phyloP scores from a whole-genome alignment of 176 grass and related monocot species.

The Bolboschoenus planiculmis region DNA sequence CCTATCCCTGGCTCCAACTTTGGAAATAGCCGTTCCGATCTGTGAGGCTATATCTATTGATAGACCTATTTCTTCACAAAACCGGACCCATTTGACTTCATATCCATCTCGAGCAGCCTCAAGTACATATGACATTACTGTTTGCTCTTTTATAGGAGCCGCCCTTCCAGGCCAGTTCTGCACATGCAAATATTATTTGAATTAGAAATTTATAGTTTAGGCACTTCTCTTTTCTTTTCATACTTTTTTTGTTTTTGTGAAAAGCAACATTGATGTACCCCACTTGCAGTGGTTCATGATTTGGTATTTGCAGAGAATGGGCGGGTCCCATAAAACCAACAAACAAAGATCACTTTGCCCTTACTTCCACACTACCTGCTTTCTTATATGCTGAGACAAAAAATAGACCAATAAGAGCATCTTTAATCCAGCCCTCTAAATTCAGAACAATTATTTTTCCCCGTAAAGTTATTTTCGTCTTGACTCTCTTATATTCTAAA shows the following conservation, averaged over 20 bases:
- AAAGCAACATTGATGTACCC: background rate
- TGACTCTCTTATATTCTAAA: no score
- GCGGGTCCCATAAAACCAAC: background rate
- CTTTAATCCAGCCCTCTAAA: background rate
- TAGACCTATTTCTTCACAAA: conserved; percentile 54
- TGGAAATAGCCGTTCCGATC: conserved; percentile 50
- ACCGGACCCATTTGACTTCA: conserved; percentile 76
- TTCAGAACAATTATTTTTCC: background rate
- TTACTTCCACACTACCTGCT: background rate
- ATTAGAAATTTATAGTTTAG: background rate
- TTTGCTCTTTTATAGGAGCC: conserved; percentile 76
- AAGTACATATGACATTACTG: conserved; percentile 70
- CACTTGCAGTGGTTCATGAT: background rate
- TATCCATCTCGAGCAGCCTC: conserved; percentile 69
- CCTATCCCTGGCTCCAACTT: conserved; percentile 57
- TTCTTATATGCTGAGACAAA: background rate
- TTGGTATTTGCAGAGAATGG: conserved; percentile 4
- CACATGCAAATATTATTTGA: background rate
- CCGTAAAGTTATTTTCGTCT: background rate
- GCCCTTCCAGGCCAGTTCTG: conserved; percentile 56
- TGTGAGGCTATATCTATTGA: conserved; percentile 60
- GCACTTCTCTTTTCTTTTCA: background rate
- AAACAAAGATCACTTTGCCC: background rate
- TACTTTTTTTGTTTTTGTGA: background rate
- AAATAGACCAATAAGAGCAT: background rate